Conservation (phyloP, 345 rosid genomes). For the Fremontodendron californicum region DNA sequence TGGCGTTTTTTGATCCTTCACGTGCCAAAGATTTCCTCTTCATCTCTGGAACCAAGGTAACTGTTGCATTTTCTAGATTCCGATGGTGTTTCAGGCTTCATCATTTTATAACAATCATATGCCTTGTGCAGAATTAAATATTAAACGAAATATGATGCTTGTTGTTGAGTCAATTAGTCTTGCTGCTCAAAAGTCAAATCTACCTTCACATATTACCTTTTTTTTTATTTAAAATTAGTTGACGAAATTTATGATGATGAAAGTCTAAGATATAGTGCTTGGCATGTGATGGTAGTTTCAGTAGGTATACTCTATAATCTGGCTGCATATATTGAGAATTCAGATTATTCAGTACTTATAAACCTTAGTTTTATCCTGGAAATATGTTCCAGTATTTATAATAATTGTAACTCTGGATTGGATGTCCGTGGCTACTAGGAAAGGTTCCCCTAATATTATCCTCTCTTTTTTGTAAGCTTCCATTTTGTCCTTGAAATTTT, state of each 20-base stretch:
- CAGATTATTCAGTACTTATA: neutral
- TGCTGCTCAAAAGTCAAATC: neutral
- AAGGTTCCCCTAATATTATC: neutral
- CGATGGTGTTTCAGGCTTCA: neutral
- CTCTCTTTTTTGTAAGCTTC: neutral
- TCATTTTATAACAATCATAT: neutral
- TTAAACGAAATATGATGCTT: neutral
- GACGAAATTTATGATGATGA: neutral
- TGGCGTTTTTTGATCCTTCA: constrained; percentile 90
- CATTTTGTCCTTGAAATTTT: neutral
- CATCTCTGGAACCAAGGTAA: constrained; percentile 96
- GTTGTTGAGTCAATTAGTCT: neutral
- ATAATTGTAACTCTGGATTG: neutral
- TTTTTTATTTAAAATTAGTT: no score
- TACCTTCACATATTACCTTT: neutral
- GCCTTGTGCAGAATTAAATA: neutral
- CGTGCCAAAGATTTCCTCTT: constrained; percentile 87
- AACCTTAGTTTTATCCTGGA: neutral
- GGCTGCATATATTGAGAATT: neutral
- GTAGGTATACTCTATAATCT: neutral
- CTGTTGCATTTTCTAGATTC: neutral
- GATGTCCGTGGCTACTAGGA: neutral
- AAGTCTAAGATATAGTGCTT: neutral
- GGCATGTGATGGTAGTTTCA: neutral
- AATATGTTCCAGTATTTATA: neutral